Evolutionary conservation across 192 early-diverging fungal genomes (phyloP).

Genomic region (Mortierella claussenii): DNA sequence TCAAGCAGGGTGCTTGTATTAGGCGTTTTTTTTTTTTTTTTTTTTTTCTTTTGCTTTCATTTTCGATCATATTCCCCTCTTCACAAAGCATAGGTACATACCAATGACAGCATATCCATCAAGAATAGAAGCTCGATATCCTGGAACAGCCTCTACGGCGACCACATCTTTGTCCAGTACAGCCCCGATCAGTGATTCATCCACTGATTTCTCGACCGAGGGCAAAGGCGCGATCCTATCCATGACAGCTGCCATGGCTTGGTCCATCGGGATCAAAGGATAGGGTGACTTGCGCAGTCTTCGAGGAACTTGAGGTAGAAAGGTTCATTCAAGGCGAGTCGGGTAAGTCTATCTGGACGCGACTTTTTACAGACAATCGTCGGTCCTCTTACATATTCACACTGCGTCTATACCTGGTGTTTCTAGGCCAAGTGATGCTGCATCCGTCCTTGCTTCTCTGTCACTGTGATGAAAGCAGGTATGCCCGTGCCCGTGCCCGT

Average conservation of each 20-base stretch:
- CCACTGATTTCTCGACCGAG: conserved; percentile 51
- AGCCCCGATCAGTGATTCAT: conserved; percentile 65
- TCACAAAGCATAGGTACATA: conserved; percentile 49
- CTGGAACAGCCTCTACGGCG: conserved; percentile 82
- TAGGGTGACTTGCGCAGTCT: conserved; percentile 85
- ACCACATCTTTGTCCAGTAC: conserved; percentile 82
- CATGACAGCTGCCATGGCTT: conserved; percentile 70
- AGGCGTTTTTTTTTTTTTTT: too few relatives aligned
- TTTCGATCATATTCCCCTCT: too few relatives aligned
- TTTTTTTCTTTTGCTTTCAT: too few relatives aligned
- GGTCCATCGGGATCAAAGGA: conserved; percentile 77
- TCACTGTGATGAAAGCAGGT: conserved; percentile 42
- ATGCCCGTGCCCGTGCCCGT: conserved; percentile 52
- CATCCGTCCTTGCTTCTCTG: conserved; percentile 29
- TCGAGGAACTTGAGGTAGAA: conserved; percentile 71
- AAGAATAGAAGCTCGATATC: conserved; percentile 86
- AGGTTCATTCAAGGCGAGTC: too few relatives aligned
- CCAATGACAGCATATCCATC: conserved; percentile 95
- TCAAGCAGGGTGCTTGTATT: background rate
- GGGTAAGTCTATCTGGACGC: too few relatives aligned
- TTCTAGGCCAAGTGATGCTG: conserved; percentile 32
- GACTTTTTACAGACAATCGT: too few relatives aligned
- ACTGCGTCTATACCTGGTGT: conserved; percentile 56
- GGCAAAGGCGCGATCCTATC: conserved; percentile 43
- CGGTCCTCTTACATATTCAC: too few relatives aligned